Evolutionary conservation across 179 eudicot species (phyloP).

Genomic region (Pouteria campechiana): DNA sequence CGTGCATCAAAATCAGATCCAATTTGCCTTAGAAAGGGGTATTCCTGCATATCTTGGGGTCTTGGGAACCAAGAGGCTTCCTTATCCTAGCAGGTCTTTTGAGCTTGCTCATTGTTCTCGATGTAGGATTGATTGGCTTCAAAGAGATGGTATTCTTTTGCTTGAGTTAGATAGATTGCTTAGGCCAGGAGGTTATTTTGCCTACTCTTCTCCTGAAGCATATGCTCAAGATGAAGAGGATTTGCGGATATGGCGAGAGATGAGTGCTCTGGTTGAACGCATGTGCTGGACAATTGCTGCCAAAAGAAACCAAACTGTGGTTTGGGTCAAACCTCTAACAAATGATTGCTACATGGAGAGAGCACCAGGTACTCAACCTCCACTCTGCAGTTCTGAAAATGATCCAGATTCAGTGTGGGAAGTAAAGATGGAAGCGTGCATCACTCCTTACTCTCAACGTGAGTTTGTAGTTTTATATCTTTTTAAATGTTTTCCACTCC

Average conservation of each 20-base stretch:
- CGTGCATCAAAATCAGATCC: slow-evolving; percentile 97
- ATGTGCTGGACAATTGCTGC: slow-evolving; percentile 98
- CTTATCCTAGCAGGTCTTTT: slow-evolving; percentile 95
- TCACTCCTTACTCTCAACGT: slow-evolving; percentile 89
- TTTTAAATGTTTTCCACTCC: background rate
- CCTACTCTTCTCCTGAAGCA: slow-evolving; percentile 98
- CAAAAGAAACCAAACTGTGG: slow-evolving; percentile 87
- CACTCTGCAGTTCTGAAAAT: slow-evolving; percentile 71
- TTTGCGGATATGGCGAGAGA: slow-evolving; percentile 84
- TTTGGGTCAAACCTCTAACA: slow-evolving; percentile 86
- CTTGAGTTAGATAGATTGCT: slow-evolving; percentile 90
- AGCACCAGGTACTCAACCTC: slow-evolving; percentile 81
- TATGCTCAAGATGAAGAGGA: slow-evolving; percentile 99
- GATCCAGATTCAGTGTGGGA: slow-evolving; percentile 92
- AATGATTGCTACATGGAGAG: slow-evolving; percentile 91
- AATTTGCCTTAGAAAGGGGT: slow-evolving; percentile 96
- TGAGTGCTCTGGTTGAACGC: slow-evolving; percentile 93
- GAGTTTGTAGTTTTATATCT: slow-evolving; percentile 33
- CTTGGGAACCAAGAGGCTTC: slow-evolving; percentile 94
- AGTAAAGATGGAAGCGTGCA: slow-evolving; percentile 91
- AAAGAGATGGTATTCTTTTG: slow-evolving; percentile 89
- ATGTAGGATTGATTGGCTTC: slow-evolving; percentile 99
- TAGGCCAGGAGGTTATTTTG: slow-evolving; percentile 97
- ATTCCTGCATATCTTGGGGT: slow-evolving; percentile 98
- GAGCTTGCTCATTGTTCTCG: slow-evolving; percentile 98